A percentile compares a stretch with the other conserved stretches of the same genome.
These are phyloP conservation scores for Apostasia ramifera DNA, from an alignment of 106 monocot species.

Conservation along the genomic window DNA sequence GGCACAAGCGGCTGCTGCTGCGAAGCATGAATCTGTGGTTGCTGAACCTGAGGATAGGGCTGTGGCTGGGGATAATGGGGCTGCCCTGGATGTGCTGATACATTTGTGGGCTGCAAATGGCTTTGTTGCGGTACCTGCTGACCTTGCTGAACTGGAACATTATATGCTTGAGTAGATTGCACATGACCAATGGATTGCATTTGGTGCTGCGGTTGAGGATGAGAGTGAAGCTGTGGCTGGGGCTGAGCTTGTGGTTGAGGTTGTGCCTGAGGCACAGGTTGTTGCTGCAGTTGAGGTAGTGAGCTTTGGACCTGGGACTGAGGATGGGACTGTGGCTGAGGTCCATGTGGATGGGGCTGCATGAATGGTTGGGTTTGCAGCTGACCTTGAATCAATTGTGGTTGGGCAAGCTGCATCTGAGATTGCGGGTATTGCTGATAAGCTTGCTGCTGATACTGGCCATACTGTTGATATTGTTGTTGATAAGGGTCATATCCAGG, in stretches of 20 bases:
- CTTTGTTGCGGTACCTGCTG: conserved; percentile 12
- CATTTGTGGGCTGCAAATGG: conserved; percentile 2
- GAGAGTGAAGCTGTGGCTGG: conserved; percentile 11
- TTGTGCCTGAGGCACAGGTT: conserved; percentile 12
- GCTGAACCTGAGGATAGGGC: conserved; percentile 23
- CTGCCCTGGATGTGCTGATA: conserved; percentile 17
- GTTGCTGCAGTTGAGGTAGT: conserved; percentile 15
- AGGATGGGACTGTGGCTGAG: conserved; percentile 8
- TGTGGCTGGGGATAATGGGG: conserved; percentile 17
- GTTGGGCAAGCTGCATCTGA: conserved; percentile 18
- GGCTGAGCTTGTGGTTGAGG: conserved; percentile 16
- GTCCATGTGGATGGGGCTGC: conserved; percentile 19
- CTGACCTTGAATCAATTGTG: conserved; percentile 17
- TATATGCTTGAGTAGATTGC: conserved; percentile 12
- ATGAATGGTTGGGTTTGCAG: conserved; percentile 20
- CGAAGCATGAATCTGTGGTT: conserved; percentile 14
- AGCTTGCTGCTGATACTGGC: conserved; percentile 54
- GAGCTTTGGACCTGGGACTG: conserved; percentile 11
- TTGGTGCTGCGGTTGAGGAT: conserved; percentile 13
- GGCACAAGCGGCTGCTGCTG: conserved; percentile 10
- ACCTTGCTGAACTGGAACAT: conserved; percentile 7
- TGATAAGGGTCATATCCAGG: conserved; percentile 81
- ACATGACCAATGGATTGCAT: conserved; percentile 7
- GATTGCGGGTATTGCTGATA: conserved; percentile 34
- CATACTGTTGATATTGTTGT: conserved; percentile 77